Conservation (phyloP, 305 asterid genomes). For the Fraxinus ornus region DNA sequence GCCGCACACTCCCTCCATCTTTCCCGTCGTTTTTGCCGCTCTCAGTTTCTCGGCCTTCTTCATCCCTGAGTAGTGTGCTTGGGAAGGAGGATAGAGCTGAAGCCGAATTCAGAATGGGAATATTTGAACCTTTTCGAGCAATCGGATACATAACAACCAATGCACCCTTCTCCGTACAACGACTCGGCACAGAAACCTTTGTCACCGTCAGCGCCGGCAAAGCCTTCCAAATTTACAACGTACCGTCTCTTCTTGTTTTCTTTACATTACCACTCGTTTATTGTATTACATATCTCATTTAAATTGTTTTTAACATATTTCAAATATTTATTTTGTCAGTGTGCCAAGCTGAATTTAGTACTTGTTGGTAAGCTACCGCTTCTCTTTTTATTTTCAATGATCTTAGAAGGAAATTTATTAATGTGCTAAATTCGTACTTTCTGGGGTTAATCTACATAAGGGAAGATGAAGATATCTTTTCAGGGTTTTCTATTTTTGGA, state of each 20-base stretch:
- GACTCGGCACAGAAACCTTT: slow-evolving; percentile 84
- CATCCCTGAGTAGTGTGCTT: background rate
- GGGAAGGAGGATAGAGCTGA: background rate
- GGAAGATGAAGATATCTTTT: background rate
- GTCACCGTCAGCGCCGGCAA: slow-evolving; percentile 90
- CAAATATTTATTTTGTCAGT: slow-evolving; percentile 39
- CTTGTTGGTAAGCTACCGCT: slow-evolving; percentile 61
- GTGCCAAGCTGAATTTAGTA: slow-evolving; percentile 83
- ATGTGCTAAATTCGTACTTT: background rate
- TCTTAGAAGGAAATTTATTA: background rate
- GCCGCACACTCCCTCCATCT: no score
- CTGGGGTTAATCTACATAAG: background rate
- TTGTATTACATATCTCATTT: background rate
- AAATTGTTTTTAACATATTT: slow-evolving; percentile 8
- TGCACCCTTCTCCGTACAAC: slow-evolving; percentile 80
- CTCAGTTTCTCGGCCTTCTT: no score
- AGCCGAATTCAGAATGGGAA: slow-evolving; percentile 45
- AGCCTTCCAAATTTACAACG: slow-evolving; percentile 85
- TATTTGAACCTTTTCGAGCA: slow-evolving; percentile 84
- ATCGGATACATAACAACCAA: slow-evolving; percentile 68
- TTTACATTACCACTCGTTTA: background rate
- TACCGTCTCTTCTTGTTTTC: slow-evolving; percentile 21
- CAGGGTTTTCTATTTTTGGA: background rate
- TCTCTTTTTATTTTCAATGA: background rate
- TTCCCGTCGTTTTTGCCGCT: no score